Evolutionary conservation across 129 eudicot species (phyloP).

Genomic region (Erigeron canadensis): DNA sequence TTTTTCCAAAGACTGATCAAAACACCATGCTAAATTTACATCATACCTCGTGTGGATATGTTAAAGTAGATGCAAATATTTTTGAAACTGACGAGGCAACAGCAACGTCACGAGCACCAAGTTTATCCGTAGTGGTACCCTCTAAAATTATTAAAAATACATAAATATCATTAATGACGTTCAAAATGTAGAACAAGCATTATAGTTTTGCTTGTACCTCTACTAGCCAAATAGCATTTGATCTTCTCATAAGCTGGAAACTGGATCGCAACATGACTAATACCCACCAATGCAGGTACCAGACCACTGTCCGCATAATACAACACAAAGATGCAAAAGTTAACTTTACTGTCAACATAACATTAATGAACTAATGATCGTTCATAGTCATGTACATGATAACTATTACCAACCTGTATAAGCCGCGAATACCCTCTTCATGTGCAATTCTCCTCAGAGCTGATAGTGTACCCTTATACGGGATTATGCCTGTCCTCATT

Average conservation of each 20-base stretch:
- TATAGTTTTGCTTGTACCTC: constrained; percentile 39
- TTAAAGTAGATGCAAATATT: constrained; percentile 87
- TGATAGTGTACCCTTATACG: constrained; percentile 81
- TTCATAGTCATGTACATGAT: background rate
- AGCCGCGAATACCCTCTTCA: constrained; percentile 92
- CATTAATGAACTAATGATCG: background rate
- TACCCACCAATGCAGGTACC: constrained; percentile 95
- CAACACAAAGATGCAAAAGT: background rate
- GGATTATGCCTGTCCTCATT: constrained; percentile 65
- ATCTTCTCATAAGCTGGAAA: constrained; percentile 92
- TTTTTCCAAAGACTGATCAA: background rate
- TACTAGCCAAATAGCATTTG: constrained; percentile 75
- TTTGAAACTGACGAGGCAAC: constrained; percentile 94
- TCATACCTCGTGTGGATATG: constrained; percentile 96
- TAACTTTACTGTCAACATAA: constrained; percentile 6
- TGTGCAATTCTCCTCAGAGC: constrained; percentile 77
- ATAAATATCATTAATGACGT: constrained; percentile 5
- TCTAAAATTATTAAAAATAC: constrained; percentile 39
- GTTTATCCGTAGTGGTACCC: constrained; percentile 61
- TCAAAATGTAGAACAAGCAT: background rate
- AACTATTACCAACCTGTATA: constrained; percentile 66
- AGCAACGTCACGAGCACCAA: constrained; percentile 84
- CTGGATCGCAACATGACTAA: constrained; percentile 96
- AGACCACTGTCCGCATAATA: constrained; percentile 69
- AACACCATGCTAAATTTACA: background rate